A percentile compares a stretch with the other conserved stretches of the same genome.
Evolutionary conservation across 176 grass and related monocot genomes (phyloP).

Genomic region (Aegilops bicornis): DNA sequence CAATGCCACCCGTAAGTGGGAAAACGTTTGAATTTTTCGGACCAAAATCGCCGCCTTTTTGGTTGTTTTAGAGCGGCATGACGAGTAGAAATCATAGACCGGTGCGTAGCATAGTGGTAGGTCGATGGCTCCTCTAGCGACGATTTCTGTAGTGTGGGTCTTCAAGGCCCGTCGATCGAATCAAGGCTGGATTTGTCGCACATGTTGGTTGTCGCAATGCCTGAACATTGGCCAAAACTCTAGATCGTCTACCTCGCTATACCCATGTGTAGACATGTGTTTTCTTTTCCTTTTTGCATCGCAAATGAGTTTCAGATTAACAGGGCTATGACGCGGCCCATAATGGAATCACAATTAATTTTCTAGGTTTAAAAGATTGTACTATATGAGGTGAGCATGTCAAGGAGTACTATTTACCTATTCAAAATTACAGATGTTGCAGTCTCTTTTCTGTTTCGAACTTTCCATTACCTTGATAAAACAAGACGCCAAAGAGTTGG

Average conservation of each 20-base stretch:
- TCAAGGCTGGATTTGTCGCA: slow-evolving; percentile 71
- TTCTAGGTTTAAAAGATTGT: background rate
- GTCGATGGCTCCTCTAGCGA: too few species aligned
- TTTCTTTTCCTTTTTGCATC: background rate
- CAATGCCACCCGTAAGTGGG: too few species aligned
- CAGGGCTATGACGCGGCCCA: background rate
- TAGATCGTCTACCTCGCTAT: background rate
- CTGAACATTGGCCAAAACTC: slow-evolving; percentile 3
- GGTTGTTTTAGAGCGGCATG: too few species aligned
- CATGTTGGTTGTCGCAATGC: slow-evolving; percentile 62
- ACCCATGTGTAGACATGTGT: background rate
- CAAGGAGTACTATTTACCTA: background rate
- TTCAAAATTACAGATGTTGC: too few species aligned
- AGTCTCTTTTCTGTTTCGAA: too few species aligned
- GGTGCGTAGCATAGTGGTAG: too few species aligned
- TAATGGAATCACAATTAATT: background rate
- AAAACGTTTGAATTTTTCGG: too few species aligned
- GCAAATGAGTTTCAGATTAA: background rate
- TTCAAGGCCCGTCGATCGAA: slow-evolving; percentile 71
- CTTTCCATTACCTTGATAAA: too few species aligned
- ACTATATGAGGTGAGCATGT: background rate
- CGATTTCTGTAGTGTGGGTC: slow-evolving; percentile 62
- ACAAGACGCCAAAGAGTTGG: too few species aligned
- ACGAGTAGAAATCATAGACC: too few species aligned
- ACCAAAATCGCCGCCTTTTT: too few species aligned